These are phyloP conservation scores for Chaetomium cochliodes DNA, from an alignment of 495 filamentous ascomycete species.

Conservation along the genomic window DNA sequence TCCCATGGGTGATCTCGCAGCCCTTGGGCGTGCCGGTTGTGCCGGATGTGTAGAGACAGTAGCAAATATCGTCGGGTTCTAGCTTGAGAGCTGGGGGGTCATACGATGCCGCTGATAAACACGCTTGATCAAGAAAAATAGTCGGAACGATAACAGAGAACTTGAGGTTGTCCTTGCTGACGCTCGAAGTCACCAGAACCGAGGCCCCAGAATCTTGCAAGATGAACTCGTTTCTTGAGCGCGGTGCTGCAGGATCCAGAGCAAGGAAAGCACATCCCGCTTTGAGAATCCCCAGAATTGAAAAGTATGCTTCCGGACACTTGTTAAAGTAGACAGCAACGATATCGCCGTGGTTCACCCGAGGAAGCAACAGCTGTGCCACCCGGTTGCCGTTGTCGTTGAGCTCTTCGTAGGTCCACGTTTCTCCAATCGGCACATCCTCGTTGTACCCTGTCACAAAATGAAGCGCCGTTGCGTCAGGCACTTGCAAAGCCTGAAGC, in stretches of 20 bases:
- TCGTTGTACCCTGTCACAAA: constrained; percentile 52
- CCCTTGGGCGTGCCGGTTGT: constrained; percentile 80
- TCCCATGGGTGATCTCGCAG: constrained; percentile 71
- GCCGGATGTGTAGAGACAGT: constrained; percentile 81
- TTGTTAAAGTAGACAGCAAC: constrained; percentile 79
- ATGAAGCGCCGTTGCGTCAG: constrained; percentile 56
- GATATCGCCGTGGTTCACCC: constrained; percentile 50
- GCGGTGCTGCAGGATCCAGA: constrained; percentile 63
- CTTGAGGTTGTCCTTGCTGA: constrained; percentile 32
- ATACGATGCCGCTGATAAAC: constrained; percentile 30
- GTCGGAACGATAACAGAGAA: constrained; percentile 36
- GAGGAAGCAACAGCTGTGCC: constrained; percentile 51
- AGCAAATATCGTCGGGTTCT: constrained; percentile 55
- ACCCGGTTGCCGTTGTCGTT: constrained; percentile 60
- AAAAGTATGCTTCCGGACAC: constrained; percentile 72
- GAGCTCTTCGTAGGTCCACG: constrained; percentile 64
- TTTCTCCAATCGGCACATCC: constrained; percentile 33
- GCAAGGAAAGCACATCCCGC: constrained; percentile 81
- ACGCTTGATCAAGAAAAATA: constrained; percentile 40
- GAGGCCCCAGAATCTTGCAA: constrained; percentile 58
- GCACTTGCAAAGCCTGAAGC: constrained; percentile 35
- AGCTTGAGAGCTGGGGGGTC: constrained; percentile 29
- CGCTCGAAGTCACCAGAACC: constrained; percentile 47
- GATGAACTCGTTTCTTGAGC: constrained; percentile 63
- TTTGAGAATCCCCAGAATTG: constrained; percentile 78